phyloP scores from a whole-genome alignment of 257 asterid species.

The Linaria vulgaris region DNA sequence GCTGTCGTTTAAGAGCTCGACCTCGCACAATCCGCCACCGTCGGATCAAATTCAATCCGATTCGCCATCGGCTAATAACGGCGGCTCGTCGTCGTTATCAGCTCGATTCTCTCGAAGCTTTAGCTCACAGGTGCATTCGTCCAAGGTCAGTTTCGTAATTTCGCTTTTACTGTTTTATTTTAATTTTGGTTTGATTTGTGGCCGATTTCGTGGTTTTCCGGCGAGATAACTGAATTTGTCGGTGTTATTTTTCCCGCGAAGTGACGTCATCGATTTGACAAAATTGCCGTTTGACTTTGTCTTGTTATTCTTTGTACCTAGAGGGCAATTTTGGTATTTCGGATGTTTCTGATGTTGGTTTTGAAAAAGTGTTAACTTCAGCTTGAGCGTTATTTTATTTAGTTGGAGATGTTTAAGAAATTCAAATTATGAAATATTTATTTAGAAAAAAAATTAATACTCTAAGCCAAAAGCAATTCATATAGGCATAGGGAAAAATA shows the following conservation, averaged over 20 bases:
- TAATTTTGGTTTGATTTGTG: neutral
- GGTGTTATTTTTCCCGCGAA: neutral
- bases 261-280: neutral
- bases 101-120: constrained; percentile 29
- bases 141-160: constrained; percentile 25
- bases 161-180: neutral
- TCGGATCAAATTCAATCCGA: constrained; percentile 13
- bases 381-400: too few relatives aligned
- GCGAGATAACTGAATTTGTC: neutral
- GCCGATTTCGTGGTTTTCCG: constrained; percentile 7
- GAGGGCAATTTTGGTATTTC: too few relatives aligned
- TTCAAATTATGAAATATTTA: too few relatives aligned
- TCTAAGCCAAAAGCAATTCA: too few relatives aligned
- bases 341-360: too few relatives aligned
- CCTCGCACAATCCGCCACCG: constrained; percentile 3
- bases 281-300: neutral
- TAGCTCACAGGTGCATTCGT: constrained; percentile 21
- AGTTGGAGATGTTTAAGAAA: too few relatives aligned
- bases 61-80: constrained; percentile 7
- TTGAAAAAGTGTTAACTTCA: too few relatives aligned
- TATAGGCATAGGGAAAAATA: too few relatives aligned
- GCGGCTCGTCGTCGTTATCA: constrained; percentile 20
- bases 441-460: too few relatives aligned
- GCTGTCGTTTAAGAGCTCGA: constrained; percentile 24
- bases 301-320: neutral